Conservation (phyloP, 306 rosid species). For the Potentilla sterilis region DNA sequence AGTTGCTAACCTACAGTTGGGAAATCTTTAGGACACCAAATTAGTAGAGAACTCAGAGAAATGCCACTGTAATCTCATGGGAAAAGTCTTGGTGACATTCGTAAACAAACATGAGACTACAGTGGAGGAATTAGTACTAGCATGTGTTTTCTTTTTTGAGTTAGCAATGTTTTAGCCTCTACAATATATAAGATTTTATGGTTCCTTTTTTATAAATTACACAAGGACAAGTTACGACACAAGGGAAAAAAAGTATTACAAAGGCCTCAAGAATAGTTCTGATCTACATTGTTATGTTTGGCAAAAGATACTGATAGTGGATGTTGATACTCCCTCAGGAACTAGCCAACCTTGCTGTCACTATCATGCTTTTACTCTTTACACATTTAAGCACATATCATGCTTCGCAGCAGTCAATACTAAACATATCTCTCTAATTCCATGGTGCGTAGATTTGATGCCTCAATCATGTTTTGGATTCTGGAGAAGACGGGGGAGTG, state of each 20-base stretch:
- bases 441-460: too few relatives aligned
- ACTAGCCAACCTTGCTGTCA: slow-evolving; percentile 4
- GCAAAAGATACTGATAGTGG: slow-evolving; percentile 2
- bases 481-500: too few relatives aligned
- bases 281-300: neutral
- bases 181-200: too few relatives aligned
- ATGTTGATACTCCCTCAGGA: slow-evolving; percentile 49
- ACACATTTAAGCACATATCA: too few relatives aligned
- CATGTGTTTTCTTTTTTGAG: neutral
- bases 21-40: neutral
- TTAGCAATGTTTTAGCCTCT: neutral
- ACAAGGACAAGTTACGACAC: neutral
- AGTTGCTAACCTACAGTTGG: neutral
- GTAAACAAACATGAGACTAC: neutral
- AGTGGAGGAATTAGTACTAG: neutral
- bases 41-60: neutral
- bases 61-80: neutral
- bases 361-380: too few relatives aligned
- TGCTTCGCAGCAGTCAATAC: too few relatives aligned
- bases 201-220: too few relatives aligned
- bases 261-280: neutral
- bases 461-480: too few relatives aligned
- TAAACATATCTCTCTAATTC: too few relatives aligned
- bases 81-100: neutral
- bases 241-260: neutral